Evolutionary conservation across 257 asterid species (phyloP).

Genomic region (Coffea canephora): DNA sequence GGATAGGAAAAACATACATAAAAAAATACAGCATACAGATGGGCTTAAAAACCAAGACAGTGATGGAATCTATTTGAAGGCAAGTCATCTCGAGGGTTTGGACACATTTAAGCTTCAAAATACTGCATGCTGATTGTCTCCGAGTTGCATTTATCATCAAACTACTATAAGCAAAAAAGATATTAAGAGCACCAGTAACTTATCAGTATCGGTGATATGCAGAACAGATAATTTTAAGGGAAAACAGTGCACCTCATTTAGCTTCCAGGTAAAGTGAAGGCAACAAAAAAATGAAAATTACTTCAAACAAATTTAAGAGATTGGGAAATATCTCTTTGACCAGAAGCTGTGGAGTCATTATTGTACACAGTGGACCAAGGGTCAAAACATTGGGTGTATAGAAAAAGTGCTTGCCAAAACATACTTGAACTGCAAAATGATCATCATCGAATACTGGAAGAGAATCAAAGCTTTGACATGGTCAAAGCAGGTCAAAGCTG

Average conservation of each 20-base stretch:
- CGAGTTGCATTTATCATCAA: not conserved
- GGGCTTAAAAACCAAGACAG: not conserved
- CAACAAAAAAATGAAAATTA: not conserved
- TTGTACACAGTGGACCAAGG: not conserved
- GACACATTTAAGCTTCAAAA: not conserved
- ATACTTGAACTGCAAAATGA: not conserved
- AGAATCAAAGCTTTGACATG: not conserved
- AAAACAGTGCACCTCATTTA: not conserved
- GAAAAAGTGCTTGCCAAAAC: not conserved
- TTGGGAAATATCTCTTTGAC: too few relatives aligned
- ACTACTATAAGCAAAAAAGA: not conserved
- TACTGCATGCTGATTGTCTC: too few relatives aligned
- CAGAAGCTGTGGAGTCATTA: too few relatives aligned
- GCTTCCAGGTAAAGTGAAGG: not conserved
- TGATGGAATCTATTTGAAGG: too few relatives aligned
- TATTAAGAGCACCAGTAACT: too few relatives aligned
- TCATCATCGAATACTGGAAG: not conserved
- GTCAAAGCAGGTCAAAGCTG: not conserved
- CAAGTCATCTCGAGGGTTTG: not conserved
- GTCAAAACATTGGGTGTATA: not conserved
- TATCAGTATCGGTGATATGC: not conserved
- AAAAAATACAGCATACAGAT: not conserved
- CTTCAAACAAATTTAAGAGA: not conserved
- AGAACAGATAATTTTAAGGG: not conserved
- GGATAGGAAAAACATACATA: not conserved